These are phyloP conservation scores for Kluyveromyces sp. DNA, from an alignment of 1,139 yeast genomes.

Conservation along the genomic window DNA sequence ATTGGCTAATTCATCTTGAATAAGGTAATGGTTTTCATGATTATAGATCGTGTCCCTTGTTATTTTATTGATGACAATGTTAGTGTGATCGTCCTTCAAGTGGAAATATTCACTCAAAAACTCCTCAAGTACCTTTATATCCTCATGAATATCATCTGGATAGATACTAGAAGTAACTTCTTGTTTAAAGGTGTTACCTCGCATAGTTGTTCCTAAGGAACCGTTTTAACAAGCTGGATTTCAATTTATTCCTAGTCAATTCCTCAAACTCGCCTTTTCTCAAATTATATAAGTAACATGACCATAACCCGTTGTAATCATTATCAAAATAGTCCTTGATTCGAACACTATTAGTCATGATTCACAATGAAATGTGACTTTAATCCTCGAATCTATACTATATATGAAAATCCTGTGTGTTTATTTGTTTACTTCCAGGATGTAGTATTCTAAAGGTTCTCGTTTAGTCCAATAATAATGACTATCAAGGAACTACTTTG, in stretches of 20 bases:
- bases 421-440: no score
- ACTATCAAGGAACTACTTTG: no score
- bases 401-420: no score
- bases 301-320: constrained; percentile 30
- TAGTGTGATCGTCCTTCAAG: constrained; percentile 15
- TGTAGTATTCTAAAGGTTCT: no score
- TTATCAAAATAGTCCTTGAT: constrained; percentile 27
- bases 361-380: neutral
- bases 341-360: neutral
- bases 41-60: constrained; percentile 20
- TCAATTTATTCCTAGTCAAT: constrained; percentile 21
- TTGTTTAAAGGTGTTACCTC: constrained; percentile 9
- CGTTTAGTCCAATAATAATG: no score
- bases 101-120: constrained; percentile 27
- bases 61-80: constrained; percentile 25
- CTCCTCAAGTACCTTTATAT: constrained; percentile 23
- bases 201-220: constrained; percentile 20
- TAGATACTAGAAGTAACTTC: constrained; percentile 26
- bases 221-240: constrained; percentile 22
- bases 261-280: constrained; percentile 30
- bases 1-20: constrained; percentile 24
- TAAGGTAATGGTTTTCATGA: constrained; percentile 28
- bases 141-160: constrained; percentile 26
- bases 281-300: constrained; percentile 29
- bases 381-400: no score